Base-by-base conservation (phyloP, 257 asterid genomes). In the Penstemon barbatus region DNA sequence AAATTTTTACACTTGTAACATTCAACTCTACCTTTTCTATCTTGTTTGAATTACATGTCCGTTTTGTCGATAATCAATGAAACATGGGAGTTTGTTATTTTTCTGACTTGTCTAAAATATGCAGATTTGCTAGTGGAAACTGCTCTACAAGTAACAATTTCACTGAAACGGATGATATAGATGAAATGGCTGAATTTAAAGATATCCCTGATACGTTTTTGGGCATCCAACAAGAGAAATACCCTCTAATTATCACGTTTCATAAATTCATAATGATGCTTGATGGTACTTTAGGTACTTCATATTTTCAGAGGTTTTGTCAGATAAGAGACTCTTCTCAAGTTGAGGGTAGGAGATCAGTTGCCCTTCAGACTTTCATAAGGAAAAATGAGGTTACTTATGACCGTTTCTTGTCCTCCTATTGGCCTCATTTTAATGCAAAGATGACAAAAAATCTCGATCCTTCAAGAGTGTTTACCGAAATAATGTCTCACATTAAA, bases 191-290 rank as follows among this genome's bases (percentile, higher is more conserved):
- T 4, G 79, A 79, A 44, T 82, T 84, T 48, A 77, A 70, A 65
- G 90, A 76, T 46, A 76, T 88, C 40, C 96, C 90, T 0, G 85
- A 86, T 76, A 69, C 90, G 0, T 75, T 88, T n/a, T 76, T 74
- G 55, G 81, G 76, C 69, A 80, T 86, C 67, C 75, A 78, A 6
- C 71, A 73, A 7, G 70, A 75, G 40, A 77, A 77, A 71, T 84
- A 82, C 66, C 92, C 92, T 39, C 87, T 88, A 2, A 84, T 88
- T 10, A 73, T 88, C 50, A 88, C 92, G 37, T 88, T 88, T 59
- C 86, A 73, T 6, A 86, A 88, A 74, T 86, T 86, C 58, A 12
- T 88, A 56, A 75, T 88, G 90, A 88, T 86, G 92, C 85, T 88
- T 4, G 96, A 88, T 37, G 90, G 90, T 46, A 77, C 89, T 40